Evolutionary conservation across 2,329 filamentous ascomycete genomes (phyloP).

Genomic region (Clarireedia homoeocarpa): DNA sequence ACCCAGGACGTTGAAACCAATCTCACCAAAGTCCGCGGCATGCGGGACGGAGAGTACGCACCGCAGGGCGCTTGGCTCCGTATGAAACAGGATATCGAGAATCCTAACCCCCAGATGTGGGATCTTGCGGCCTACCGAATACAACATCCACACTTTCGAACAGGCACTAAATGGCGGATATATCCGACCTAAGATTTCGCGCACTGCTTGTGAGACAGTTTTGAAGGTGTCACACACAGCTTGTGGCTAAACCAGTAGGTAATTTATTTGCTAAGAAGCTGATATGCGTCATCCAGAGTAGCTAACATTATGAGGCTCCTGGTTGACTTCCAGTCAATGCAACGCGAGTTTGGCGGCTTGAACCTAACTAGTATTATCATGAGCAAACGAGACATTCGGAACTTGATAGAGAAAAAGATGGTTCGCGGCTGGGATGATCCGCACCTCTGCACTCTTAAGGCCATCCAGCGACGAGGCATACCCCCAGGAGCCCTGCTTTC

Average conservation of each 20-base stretch:
- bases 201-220: slow-evolving; percentile 85
- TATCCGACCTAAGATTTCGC: slow-evolving; percentile 94
- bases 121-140: slow-evolving; percentile 88
- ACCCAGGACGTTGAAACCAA: slow-evolving; percentile 68
- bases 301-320: slow-evolving; percentile 83
- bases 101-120: slow-evolving; percentile 93
- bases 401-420: slow-evolving; percentile 67
- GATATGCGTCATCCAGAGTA: slow-evolving; percentile 55
- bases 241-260: slow-evolving; percentile 79
- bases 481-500: slow-evolving; percentile 82
- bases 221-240: slow-evolving; percentile 85
- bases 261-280: too few relatives aligned
- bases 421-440: slow-evolving; percentile 91
- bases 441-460: slow-evolving; percentile 82
- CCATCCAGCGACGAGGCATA: slow-evolving; percentile 73
- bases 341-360: slow-evolving; percentile 74
- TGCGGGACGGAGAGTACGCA: slow-evolving; percentile 87
- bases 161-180: slow-evolving; percentile 78
- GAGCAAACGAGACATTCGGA: slow-evolving; percentile 76
- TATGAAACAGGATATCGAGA: slow-evolving; percentile 85
- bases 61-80: slow-evolving; percentile 76
- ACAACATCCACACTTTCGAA: slow-evolving; percentile 71
- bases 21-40: slow-evolving; percentile 74
- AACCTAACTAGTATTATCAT: slow-evolving; percentile 80
- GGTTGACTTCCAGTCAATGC: slow-evolving; percentile 85